Base-by-base conservation (phyloP, 2,329 filamentous ascomycete genomes). In the Coniochaeta sp. region DNA sequence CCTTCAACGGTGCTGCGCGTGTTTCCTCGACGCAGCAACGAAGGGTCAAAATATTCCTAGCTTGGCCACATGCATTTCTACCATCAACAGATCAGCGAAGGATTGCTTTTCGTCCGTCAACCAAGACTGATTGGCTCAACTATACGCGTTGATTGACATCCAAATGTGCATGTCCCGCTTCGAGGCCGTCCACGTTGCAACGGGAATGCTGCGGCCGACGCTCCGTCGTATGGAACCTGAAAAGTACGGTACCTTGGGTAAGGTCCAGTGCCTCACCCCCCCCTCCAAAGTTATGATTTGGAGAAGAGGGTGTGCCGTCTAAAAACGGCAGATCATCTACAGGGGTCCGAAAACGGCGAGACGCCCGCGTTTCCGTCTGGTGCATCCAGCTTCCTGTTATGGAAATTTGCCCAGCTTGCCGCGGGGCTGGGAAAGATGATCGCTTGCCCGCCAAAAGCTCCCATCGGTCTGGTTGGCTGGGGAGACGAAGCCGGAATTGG, bases 351-450 rank as follows among this genome's bases (percentile, higher is more conserved):
- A 52, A 52, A 52, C 47, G 47, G 34, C 14, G 34, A 12, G 3
- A 3, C 6, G 34, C 34, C 9, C 5, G 10, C 34, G 34, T 55
- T 8, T 3, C 22, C 10, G 14, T 52, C 19, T 5, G 22, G 24
- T 24, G 17, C 7, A 54, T 6, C 16, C 26, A 30, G n/a, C 26
- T 55, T 56, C 54, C 54, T 34, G 36, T 34, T 56, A 16, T 36
- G 54, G 54, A 56, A 56, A 34, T 56, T 56, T 36, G 54, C 54
- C 54, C 54, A 56, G n/a, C 10, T 56, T 24, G 30, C 32, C 19
- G 30, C 28, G 36, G 17, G 54, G 19, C 30, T 34, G n/a, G 24
- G 30, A 28, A 28, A 36, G 30, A 34, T 38, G 30, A 38, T 56
- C 28, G 16, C 26, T 19, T 4, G 30, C 32, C 5, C 4, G 28